Conservation (phyloP, 2,329 filamentous ascomycete species). For the Passalora sequoiae region DNA sequence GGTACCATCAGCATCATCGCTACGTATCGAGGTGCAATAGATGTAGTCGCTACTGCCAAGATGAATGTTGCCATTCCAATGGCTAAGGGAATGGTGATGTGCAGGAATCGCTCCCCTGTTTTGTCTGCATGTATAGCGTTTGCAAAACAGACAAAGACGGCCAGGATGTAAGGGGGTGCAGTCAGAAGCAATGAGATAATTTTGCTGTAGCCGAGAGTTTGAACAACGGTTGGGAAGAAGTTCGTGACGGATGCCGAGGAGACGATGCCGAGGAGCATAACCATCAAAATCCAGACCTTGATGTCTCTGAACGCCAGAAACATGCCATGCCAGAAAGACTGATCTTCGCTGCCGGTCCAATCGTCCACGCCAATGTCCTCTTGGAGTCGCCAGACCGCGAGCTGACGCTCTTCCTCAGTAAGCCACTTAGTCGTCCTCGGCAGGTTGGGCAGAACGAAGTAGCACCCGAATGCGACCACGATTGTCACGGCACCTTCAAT, state of each 20-base stretch:
- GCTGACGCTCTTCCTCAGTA: constrained; percentile 28
- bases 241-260: constrained; percentile 32
- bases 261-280: constrained; percentile 36
- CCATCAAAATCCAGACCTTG: constrained; percentile 35
- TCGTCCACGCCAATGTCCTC: constrained; percentile 34
- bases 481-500: constrained; percentile 37
- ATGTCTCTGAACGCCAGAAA: constrained; percentile 30
- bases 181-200: constrained; percentile 32
- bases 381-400: constrained; percentile 31
- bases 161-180: constrained; percentile 34
- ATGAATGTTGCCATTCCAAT: constrained; percentile 32
- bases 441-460: constrained; percentile 37
- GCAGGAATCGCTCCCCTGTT: constrained; percentile 39
- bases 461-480: constrained; percentile 31
- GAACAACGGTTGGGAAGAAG: constrained; percentile 31
- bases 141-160: constrained; percentile 31
- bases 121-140: constrained; percentile 39
- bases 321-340: constrained; percentile 32
- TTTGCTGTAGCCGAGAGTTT: constrained; percentile 33
- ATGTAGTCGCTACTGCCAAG: constrained; percentile 27
- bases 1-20: constrained; percentile 41
- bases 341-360: constrained; percentile 28
- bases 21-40: constrained; percentile 30
- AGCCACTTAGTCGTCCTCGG: constrained; percentile 33
- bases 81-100: constrained; percentile 32